Evolutionary conservation across 192 early-diverging fungal species (phyloP).

Genomic region (Backusella westeae): DNA sequence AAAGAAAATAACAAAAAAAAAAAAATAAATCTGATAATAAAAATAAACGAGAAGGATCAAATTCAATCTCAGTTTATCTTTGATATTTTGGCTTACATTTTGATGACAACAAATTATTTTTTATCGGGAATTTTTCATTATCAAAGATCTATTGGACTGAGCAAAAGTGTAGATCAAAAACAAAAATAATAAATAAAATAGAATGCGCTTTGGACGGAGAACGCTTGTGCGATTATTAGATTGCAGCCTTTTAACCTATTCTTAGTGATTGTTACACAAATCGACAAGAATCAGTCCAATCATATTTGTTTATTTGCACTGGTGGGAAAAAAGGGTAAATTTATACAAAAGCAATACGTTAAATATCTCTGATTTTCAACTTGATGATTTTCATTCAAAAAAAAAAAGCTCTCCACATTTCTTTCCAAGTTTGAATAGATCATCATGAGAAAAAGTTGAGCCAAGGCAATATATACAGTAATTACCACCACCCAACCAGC

Average conservation of each 20-base stretch:
- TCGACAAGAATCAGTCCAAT: not conserved
- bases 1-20: not conserved
- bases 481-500: constrained; percentile 72
- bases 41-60: not conserved
- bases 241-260: not conserved
- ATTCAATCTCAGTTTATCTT: not conserved
- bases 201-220: not conserved
- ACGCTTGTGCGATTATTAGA: not conserved
- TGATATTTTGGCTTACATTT: not conserved
- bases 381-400: not conserved
- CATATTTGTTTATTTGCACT: not conserved
- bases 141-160: not conserved
- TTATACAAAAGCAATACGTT: not conserved
- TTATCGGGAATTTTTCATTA: not conserved
- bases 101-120: not conserved
- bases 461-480: too few relatives aligned
- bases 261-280: not conserved
- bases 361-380: not conserved
- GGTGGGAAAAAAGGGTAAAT: constrained; percentile 4
- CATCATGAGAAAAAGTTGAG: too few relatives aligned
- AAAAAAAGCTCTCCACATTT: not conserved
- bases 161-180: not conserved
- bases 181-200: not conserved
- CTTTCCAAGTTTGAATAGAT: too few relatives aligned
- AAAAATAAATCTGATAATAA: constrained; percentile 2